Evolutionary conservation across 2,329 filamentous ascomycete species (phyloP).

Genomic region (Diaporthe helianthi): DNA sequence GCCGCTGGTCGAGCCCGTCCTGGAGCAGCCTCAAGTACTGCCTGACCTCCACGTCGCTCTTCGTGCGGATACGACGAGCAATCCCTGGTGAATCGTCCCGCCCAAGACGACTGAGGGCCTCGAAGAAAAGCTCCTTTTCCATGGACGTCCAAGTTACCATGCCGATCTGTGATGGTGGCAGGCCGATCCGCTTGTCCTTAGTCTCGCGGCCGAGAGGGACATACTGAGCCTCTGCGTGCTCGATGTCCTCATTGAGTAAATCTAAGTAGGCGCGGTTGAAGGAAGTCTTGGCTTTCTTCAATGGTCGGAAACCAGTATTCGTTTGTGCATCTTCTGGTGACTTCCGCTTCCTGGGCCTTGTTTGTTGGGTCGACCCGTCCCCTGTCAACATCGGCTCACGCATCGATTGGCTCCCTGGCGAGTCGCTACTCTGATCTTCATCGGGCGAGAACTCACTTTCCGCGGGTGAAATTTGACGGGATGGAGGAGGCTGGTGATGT

Average conservation of each 20-base stretch:
- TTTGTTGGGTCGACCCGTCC: not conserved
- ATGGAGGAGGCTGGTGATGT: constrained; percentile 17
- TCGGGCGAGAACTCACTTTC: constrained; percentile 1
- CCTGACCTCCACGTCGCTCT: constrained; percentile 76
- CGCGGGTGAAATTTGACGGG: constrained; percentile 5
- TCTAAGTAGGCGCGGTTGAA: constrained; percentile 57
- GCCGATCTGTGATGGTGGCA: constrained; percentile 67
- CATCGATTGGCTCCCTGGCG: not conserved
- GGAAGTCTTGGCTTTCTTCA: constrained; percentile 53
- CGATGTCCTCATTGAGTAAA: constrained; percentile 64
- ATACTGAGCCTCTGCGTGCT: constrained; percentile 54
- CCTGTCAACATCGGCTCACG: not conserved
- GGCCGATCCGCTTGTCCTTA: constrained; percentile 39
- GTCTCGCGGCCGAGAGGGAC: constrained; percentile 36
- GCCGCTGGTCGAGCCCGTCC: constrained; percentile 52
- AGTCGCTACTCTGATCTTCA: constrained; percentile 4
- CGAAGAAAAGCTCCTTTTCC: constrained; percentile 78
- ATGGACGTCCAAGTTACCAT: constrained; percentile 70
- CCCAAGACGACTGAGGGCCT: constrained; percentile 69
- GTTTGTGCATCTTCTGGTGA: not conserved
- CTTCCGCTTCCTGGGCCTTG: constrained; percentile 20
- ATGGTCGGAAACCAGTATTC: constrained; percentile 39
- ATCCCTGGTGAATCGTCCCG: constrained; percentile 68
- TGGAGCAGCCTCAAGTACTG: constrained; percentile 73
- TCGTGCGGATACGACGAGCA: constrained; percentile 68